Base-by-base conservation (phyloP, 2,329 filamentous ascomycete species). In the Elsinoe perseae region DNA sequence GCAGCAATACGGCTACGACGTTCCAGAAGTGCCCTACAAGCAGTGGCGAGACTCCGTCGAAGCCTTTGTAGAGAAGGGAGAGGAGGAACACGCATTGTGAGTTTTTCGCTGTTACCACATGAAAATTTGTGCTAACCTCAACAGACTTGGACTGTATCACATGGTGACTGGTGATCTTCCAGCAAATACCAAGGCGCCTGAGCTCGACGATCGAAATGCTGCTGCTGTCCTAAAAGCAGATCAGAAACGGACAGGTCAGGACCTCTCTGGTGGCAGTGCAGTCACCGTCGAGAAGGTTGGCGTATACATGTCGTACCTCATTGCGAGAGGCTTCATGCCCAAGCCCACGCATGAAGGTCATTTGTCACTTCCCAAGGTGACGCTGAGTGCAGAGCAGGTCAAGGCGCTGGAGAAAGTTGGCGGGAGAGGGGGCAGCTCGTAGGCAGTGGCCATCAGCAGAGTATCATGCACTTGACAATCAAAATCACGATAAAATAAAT, bases 181-280 rank as follows among this genome's bases (percentile, higher is more conserved):
- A 0, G 77, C 77, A 38, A 82, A 82, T 64, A 87, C 84, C 28
- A 81, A 80, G 42, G 86, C 87, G 0, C 85, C 86, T 0, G 86
- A 88, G 67, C 78, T 93, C 10, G 85, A 89, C 64, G 87, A 92
- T 66, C 69, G 64, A 32, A 89, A 93, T 65, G 81, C 88, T 0
- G 76, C 80, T 1, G 72, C 74, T 1, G 80, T 84, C 0, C 75
- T 95, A 21, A 80, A 80, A 66, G 76, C 77, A 2, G 85, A 91
- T 64, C 76, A 76, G 0, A 74, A 77, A 54, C 79, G 80, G 79
- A 77, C 81, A 0, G 78, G 77, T 0, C 67, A 80, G 30, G 81
- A 84, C 61, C 78, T 77, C 62, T 81, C 78, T 48, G 72, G 73
- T 0, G 81, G 73, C 55, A 77, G 67, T 59, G 80, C 80, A 21